Conservation (phyloP, 176 grass and related monocot species). For the Rhipidocladum racemiflorum region DNA sequence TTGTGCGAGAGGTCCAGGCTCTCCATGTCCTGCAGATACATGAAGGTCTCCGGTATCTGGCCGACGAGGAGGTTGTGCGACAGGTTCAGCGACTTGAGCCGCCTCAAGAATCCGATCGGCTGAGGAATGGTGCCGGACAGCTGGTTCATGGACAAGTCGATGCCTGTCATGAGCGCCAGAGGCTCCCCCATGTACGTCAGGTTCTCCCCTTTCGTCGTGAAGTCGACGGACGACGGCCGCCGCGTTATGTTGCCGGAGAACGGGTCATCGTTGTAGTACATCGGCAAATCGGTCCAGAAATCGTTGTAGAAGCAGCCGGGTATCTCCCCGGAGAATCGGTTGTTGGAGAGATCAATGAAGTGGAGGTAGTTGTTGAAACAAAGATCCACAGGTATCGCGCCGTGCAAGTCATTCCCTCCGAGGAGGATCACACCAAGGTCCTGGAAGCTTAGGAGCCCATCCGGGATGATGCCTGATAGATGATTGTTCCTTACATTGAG, state of each 20-base stretch:
- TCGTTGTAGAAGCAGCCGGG: background rate
- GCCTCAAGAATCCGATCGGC: constrained; percentile 7
- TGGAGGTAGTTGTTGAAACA: background rate
- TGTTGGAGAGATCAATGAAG: background rate
- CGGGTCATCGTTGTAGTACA: background rate
- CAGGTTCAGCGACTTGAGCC: constrained; percentile 33
- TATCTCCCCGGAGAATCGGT: background rate
- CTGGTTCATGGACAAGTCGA: constrained; percentile 31
- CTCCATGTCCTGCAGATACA: constrained; percentile 6
- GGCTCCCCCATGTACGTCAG: background rate
- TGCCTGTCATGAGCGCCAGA: background rate
- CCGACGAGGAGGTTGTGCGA: constrained; percentile 30
- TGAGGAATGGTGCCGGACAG: constrained; percentile 29
- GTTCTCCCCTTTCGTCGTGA: background rate
- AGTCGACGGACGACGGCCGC: background rate
- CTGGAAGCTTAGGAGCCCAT: background rate
- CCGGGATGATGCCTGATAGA: background rate
- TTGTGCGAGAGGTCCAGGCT: constrained; percentile 42
- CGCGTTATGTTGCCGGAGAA: background rate
- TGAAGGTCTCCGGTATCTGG: constrained; percentile 23
- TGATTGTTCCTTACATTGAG: background rate
- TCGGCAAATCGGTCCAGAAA: background rate
- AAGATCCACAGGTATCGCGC: background rate
- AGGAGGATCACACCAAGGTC: background rate
- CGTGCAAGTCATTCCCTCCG: background rate